Percentiles rank a stretch among this genome's conserved stretches.
phyloP scores from a whole-genome alignment of 768 basidiomycete species.

The Kondoa malvinella region DNA sequence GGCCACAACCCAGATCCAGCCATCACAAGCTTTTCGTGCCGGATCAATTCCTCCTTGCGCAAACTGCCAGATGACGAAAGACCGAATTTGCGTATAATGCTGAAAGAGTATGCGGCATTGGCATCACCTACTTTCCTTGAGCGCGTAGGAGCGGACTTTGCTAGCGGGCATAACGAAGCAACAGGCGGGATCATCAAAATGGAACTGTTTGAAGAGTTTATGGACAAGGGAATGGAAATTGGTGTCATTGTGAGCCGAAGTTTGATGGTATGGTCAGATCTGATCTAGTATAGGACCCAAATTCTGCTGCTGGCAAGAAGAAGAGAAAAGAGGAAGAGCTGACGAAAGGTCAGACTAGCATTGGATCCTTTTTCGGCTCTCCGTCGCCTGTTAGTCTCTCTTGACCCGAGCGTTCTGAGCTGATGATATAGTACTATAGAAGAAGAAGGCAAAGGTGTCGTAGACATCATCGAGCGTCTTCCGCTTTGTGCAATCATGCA shows the following conservation, averaged over 20 bases:
- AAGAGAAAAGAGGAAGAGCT: slow-evolving; percentile 14
- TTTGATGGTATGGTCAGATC: background rate
- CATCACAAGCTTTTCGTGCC: slow-evolving; percentile 36
- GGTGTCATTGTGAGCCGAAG: slow-evolving; percentile 16
- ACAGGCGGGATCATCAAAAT: slow-evolving; percentile 41
- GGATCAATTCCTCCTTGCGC: slow-evolving; percentile 33
- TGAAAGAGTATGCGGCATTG: slow-evolving; percentile 32
- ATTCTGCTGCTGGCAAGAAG: slow-evolving; percentile 16
- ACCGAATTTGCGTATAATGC: slow-evolving; percentile 34
- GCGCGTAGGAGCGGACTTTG: slow-evolving; percentile 38
- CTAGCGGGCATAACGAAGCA: slow-evolving; percentile 39
- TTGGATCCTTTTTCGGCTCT: slow-evolving; percentile 15
- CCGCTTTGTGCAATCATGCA: no score
- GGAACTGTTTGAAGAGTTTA: slow-evolving; percentile 24
- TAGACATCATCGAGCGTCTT: no score
- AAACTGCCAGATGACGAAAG: slow-evolving; percentile 28
- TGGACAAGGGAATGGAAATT: slow-evolving; percentile 21
- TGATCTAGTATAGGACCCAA: slow-evolving; percentile 19
- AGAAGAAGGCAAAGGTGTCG: slow-evolving; percentile 11
- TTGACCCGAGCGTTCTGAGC: background rate
- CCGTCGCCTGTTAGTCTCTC: background rate
- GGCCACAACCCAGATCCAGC: slow-evolving; percentile 33
- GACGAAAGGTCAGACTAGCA: slow-evolving; percentile 11
- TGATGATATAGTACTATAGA: no score
- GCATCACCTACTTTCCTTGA: slow-evolving; percentile 31